phyloP scores from a whole-genome alignment of 768 basidiomycete genomes.

The Auricularia auricula-judae region DNA sequence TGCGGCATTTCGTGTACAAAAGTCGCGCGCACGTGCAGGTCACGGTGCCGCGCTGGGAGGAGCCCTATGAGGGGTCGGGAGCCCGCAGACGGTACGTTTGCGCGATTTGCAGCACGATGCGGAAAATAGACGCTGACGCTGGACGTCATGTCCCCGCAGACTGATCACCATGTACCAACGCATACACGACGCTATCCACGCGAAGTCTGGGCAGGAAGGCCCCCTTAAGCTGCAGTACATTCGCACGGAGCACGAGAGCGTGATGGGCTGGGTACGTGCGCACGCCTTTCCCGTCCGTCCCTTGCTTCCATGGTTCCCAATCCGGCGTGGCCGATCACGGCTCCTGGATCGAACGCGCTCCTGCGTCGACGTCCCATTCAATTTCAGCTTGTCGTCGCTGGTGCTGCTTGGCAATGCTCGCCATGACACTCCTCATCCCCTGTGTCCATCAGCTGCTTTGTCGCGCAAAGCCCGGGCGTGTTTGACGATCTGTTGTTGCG shows the following conservation, averaged over 20 bases:
- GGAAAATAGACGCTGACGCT: background rate
- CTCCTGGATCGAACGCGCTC: background rate
- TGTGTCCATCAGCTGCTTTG: too few species aligned
- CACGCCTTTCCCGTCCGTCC: background rate
- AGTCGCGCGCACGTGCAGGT: conserved; percentile 82
- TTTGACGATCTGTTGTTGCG: too few species aligned
- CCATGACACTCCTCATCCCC: too few species aligned
- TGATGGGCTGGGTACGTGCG: conserved; percentile 86
- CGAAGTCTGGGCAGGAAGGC: conserved; percentile 71
- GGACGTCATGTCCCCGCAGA: conserved; percentile 27
- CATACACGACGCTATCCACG: conserved; percentile 82
- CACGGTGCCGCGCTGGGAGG: conserved; percentile 76
- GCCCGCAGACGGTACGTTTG: conserved; percentile 47
- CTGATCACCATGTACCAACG: conserved; percentile 80
- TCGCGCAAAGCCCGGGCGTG: too few species aligned
- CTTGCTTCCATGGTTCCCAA: conserved; percentile 6
- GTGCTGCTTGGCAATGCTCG: too few species aligned
- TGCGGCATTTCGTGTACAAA: conserved; percentile 94
- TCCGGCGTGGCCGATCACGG: background rate
- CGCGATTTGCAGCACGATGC: too few species aligned
- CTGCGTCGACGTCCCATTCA: background rate
- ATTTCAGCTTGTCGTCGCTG: background rate
- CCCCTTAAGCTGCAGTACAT: conserved; percentile 82
- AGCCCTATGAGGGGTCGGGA: conserved; percentile 57
- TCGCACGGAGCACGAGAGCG: conserved; percentile 73